A percentile compares a stretch with the other conserved stretches of the same genome.
Conservation (phyloP, 495 filamentous ascomycete species). For the Annulohypoxylon moriforme region DNA sequence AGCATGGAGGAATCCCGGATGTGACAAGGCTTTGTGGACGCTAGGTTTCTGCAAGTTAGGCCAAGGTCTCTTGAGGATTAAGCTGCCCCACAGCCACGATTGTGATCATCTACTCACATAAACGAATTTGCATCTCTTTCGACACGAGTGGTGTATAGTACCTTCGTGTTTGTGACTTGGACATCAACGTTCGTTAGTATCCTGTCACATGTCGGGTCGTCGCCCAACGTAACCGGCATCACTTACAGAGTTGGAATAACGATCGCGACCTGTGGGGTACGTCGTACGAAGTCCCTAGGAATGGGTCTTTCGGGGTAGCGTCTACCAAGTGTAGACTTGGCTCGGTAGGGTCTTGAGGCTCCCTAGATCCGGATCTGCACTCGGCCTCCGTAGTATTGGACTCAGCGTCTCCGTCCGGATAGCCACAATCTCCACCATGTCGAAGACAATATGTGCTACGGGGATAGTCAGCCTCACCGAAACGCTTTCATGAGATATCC, state of each 20-base stretch:
- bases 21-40: constrained; percentile 49
- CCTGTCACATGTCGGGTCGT: constrained; percentile 3
- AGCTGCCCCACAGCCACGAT: constrained; percentile 20
- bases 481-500: constrained; percentile 8
- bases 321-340: constrained; percentile 34
- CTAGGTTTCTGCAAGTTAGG: constrained; percentile 38
- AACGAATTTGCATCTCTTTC: constrained; percentile 46
- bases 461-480: constrained; percentile 31
- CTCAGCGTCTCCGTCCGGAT: constrained; percentile 43
- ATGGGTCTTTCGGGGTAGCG: constrained; percentile 42
- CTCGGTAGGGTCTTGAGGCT: constrained; percentile 43
- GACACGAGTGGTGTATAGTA: constrained; percentile 45
- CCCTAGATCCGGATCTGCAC: constrained; percentile 31
- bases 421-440: constrained; percentile 49
- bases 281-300: constrained; percentile 46
- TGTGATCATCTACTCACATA: constrained; percentile 40
- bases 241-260: constrained; percentile 50
- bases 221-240: constrained; percentile 18
- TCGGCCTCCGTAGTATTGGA: constrained; percentile 30
- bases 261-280: constrained; percentile 47
- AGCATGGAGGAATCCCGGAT: constrained; percentile 51
- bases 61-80: constrained; percentile 19
- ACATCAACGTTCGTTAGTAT: constrained; percentile 23
- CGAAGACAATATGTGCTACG: constrained; percentile 50
- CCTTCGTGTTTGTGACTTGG: constrained; percentile 45